These are phyloP conservation scores for Yamadazyma buinensis DNA, from an alignment of 1,139 yeast species.

Conservation along the genomic window DNA sequence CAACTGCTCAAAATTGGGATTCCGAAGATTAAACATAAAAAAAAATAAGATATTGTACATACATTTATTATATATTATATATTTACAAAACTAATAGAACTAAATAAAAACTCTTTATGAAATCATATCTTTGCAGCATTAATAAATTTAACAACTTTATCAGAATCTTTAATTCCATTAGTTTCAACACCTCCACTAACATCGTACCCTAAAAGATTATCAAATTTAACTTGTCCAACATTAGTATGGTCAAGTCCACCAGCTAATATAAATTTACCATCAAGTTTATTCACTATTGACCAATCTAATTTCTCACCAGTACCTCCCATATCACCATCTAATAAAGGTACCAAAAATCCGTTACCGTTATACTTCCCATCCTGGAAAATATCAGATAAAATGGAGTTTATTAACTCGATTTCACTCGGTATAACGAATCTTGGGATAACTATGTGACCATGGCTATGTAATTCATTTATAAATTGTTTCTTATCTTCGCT, in stretches of 20 bases:
- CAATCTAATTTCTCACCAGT: slow-evolving; percentile 81
- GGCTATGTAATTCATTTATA: slow-evolving; percentile 23
- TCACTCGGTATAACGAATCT: slow-evolving; percentile 66
- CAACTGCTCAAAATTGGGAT: slow-evolving; percentile 87
- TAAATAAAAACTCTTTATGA: too few relatives aligned
- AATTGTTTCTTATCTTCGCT: slow-evolving; percentile 57
- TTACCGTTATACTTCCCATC: slow-evolving; percentile 28
- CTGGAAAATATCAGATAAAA: slow-evolving; percentile 11
- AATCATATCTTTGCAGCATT: slow-evolving; percentile 40
- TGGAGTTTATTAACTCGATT: slow-evolving; percentile 17
- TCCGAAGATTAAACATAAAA: slow-evolving; percentile 82
- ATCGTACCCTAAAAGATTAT: slow-evolving; percentile 78
- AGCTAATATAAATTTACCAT: slow-evolving; percentile 65
- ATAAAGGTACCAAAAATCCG: slow-evolving; percentile 44
- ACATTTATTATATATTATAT: too few relatives aligned
- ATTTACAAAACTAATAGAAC: too few relatives aligned
- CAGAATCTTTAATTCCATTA: slow-evolving; percentile 61
- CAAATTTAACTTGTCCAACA: slow-evolving; percentile 49
- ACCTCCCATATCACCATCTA: slow-evolving; percentile 91
- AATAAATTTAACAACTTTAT: slow-evolving; percentile 59
- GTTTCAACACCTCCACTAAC: slow-evolving; percentile 94
- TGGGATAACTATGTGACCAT: slow-evolving; percentile 58
- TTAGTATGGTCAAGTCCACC: slow-evolving; percentile 86
- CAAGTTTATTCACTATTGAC: slow-evolving; percentile 35
- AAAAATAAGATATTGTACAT: too few relatives aligned